Base-by-base conservation (phyloP, 2,329 filamentous ascomycete genomes). In the Microcyclospora tardicrescens region DNA sequence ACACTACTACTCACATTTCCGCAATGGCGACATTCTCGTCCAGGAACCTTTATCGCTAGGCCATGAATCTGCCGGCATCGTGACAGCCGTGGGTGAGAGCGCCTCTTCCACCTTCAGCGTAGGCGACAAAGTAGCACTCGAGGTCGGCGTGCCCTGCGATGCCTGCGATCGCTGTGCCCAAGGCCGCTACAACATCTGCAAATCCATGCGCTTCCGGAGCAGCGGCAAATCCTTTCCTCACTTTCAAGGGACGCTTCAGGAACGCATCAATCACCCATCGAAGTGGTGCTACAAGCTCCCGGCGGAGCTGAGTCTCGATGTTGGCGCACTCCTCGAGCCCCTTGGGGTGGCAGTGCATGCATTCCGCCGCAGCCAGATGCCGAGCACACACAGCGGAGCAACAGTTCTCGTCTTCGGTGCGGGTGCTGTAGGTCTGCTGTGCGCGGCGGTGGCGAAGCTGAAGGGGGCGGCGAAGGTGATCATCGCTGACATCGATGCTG, bases 111-210 rank as follows among this genome's bases (percentile, higher is more conserved):
- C 61, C 27, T 73, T 93, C 45, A 65, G 73, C 49, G 57, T 71
- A 10, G 87, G 87, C 41, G 87, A 95, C 64, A 79, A 83, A 51
- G 81, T 95, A 14, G 86, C 89, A n/a, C 68, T 96, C 32, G 89
- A 96, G 69, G 89, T 93, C 11, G 89, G 89, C 36, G 73, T 84
- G 37, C 84, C 86, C 1, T 96, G 89, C 66, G 77, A 82, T 30
- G 54, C 58, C 31, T 79, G 75, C 52, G 58, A 64, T 15, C 60
- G 71, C 37, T 79, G 75, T 53, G 59, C 62, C 33, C 63, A 68
- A 40, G 72, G 71, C 37, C 60, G 74, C 36, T 78, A 78, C 55
- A 79, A 79, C 48, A 73, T 79, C 46, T 79, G 75, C 61, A 68
- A 68, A 16, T 61, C 61, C 8, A 68, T 79, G 64, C 63, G 62